Evolutionary conservation across 305 asterid species (phyloP).

Genomic region (Lippia alba): DNA sequence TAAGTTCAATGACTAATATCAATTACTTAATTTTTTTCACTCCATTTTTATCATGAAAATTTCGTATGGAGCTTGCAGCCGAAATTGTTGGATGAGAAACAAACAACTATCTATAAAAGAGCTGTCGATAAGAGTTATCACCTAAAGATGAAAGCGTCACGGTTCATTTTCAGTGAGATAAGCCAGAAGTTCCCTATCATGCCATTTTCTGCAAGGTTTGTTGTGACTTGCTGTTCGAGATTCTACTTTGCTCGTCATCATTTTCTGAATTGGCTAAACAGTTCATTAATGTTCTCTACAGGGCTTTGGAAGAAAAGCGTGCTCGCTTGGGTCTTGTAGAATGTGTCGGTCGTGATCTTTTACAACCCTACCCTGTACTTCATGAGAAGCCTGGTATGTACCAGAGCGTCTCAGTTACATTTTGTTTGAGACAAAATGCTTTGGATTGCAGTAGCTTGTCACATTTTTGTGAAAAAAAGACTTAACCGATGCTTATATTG

Average conservation of each 20-base stretch:
- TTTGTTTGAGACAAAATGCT: too few relatives aligned
- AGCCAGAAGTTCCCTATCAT: slow-evolving; percentile 84
- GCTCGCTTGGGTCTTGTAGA: slow-evolving; percentile 90
- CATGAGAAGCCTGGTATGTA: slow-evolving; percentile 91
- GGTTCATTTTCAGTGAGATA: slow-evolving; percentile 79
- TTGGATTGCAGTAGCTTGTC: too few relatives aligned
- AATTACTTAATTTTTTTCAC: neutral
- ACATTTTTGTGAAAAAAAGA: too few relatives aligned
- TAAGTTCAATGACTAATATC: neutral
- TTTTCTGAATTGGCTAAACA: slow-evolving; percentile 14
- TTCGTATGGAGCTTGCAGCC: slow-evolving; percentile 53
- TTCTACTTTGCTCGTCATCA: neutral
- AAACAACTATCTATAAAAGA: slow-evolving; percentile 76
- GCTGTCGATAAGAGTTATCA: slow-evolving; percentile 78
- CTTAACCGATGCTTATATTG: neutral
- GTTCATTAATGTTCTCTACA: slow-evolving; percentile 32
- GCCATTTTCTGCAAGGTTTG: slow-evolving; percentile 89
- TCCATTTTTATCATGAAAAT: neutral
- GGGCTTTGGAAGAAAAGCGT: slow-evolving; percentile 98
- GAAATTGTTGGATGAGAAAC: slow-evolving; percentile 78
- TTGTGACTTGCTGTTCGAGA: slow-evolving; percentile 9
- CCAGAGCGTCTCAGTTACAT: too few relatives aligned
- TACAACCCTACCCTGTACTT: slow-evolving; percentile 96
- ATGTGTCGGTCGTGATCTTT: slow-evolving; percentile 88
- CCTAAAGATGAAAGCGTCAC: slow-evolving; percentile 80